Evolutionary conservation across 441 rosid genomes (phyloP), one percentile per base, ranked within the genome.

Genomic region (Hypseocharis bilobata): DNA sequence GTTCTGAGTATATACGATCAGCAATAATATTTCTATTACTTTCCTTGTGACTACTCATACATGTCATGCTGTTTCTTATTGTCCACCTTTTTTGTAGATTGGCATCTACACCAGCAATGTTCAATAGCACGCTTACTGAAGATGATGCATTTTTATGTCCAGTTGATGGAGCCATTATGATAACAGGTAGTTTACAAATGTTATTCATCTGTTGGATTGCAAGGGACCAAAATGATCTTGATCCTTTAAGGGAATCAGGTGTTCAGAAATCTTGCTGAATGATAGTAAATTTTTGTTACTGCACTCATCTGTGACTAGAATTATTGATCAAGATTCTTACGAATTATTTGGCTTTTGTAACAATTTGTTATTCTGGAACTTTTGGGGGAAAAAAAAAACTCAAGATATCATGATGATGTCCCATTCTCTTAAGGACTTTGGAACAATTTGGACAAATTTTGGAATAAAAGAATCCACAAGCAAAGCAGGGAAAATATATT

Each of bases 71-170:
- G n/a, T 54, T 14, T 27, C 59, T 2, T 54, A 13, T 7, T 36
- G 42, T 36, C 6, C 27, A 20, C 2, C 11, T 16, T 64, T 55
- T 27, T 56, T 74, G 59, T 67, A 93, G 97, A 71, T 81, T 93
- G 79, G 95, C 99, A 54, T 93, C 99, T 54, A 93, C 99, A 62
- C 99, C 99, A 17, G 99, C 99, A 61, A 93, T 93, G 99, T 93
- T 91, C 69, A 91, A 91, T 78, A 83, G 97, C 80, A 84, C 99
- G 16, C 82, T 91, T 65, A 85, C 96, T 14, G 82, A 84, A 71
- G 87, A 84, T 64, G 87, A 87, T 30, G 63, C 80, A 22, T 75
- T 82, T 78, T 64, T 83, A 61, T 93, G 99, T 77, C 99, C 99
- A 44, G 93, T 77, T 66, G 99, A 93, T 77, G 99, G 99, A 64